Base-by-base conservation (phyloP, 2,329 filamentous ascomycete species). In the Chalaropsis thielavioides region DNA sequence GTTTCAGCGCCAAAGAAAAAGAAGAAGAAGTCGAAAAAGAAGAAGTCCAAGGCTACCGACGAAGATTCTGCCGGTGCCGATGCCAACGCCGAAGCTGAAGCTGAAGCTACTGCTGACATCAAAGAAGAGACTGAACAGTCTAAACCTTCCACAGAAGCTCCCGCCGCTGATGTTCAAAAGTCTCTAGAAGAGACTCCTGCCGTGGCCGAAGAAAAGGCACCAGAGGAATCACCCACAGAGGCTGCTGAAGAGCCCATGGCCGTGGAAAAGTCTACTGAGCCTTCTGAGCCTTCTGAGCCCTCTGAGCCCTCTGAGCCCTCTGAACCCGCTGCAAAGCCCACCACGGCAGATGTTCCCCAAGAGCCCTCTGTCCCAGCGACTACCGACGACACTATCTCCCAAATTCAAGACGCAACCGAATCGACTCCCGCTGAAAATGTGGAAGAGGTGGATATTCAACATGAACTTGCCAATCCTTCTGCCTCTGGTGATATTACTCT, bases 231-330 rank as follows among this genome's bases (percentile, higher is more conserved):
- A n/a, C 11, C 40, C 19, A 24, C 49, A n/a, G 64, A 64, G 4
- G 15, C 43, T 10, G 17, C 44, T 64, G 17, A 60, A 62, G 65
- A 67, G 4, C 31, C 51, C 13, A 61, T 40, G 59, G 64, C 68
- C 62, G 66, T 69, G 66, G 63, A 68, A 31, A 67, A 70, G 63
- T 66, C 68, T 41, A 54, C 38, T 11, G 41, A 61, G 17, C 11
- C 24, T 44, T 24, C 51, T 27, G n/a, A 22, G 7, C 66, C 68
- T 61, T n/a, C 38, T 11, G 41, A 61, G 17, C 11, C 24, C 35
- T 24, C 51, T 27, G n/a, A 22, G 7, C 66, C 68, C n/a, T 61
- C 38, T 11, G 41, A 61, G 17, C 11, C 24, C 35, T 24, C 51
- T 27, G n/a, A 22, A 3, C 66, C 68, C 59, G 61, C 49, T 27